Conservation (phyloP, 495 filamentous ascomycete species). For the Talaromyces thailandensis region DNA sequence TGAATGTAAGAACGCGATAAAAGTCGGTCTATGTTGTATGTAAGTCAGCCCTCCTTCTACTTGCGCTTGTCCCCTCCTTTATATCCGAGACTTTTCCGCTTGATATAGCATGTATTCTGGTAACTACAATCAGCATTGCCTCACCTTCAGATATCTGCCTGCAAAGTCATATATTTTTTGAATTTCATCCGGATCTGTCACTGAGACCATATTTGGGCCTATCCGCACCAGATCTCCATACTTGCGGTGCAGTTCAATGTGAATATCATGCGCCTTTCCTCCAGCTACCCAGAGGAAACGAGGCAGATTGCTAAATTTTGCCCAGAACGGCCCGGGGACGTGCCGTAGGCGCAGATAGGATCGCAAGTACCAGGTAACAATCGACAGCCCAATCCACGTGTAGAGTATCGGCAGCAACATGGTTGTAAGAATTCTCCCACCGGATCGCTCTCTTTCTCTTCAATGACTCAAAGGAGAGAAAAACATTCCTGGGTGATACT, state of each 20-base stretch:
- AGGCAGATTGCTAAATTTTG: constrained; percentile 23
- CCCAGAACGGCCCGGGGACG: constrained; percentile 38
- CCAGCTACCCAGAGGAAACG: constrained; percentile 20
- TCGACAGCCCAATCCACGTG: too few relatives aligned
- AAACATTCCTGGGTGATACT: too few relatives aligned
- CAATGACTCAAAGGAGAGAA: too few relatives aligned
- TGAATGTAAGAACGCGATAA: constrained; percentile 17
- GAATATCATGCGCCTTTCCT: constrained; percentile 18
- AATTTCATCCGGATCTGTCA: constrained; percentile 34
- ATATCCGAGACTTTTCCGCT: not conserved
- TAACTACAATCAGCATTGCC: not conserved
- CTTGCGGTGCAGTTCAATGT: constrained; percentile 31
- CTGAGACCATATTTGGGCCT: constrained; percentile 45
- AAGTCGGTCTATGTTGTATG: constrained; percentile 15
- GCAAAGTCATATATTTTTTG: constrained; percentile 25
- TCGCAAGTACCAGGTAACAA: not conserved
- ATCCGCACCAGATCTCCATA: constrained; percentile 49
- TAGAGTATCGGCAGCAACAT: too few relatives aligned
- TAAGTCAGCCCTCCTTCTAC: too few relatives aligned
- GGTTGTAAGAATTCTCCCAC: too few relatives aligned
- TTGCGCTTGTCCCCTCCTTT: not conserved
- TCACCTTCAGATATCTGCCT: constrained; percentile 17
- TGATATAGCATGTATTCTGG: not conserved
- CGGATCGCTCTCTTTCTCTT: too few relatives aligned
- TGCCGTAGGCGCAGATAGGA: constrained; percentile 14